Evolutionary conservation across 1,139 yeast species (phyloP).

Genomic region (Kurtzmaniella quercitrusa): DNA sequence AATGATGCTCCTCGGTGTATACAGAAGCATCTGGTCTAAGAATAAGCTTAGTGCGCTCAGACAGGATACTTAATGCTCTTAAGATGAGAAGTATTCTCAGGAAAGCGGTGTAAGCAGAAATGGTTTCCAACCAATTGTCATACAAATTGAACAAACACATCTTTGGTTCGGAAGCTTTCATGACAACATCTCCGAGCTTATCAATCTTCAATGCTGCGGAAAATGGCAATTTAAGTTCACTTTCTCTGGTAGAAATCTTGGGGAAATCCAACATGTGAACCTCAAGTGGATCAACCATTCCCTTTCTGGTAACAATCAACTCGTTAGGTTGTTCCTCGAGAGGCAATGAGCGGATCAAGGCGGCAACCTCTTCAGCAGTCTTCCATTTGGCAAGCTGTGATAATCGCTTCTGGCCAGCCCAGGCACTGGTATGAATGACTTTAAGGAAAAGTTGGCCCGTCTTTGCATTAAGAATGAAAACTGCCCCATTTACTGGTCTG

Average conservation of each 20-base stretch:
- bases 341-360: slow-evolving; percentile 82
- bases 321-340: slow-evolving; percentile 94
- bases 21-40: slow-evolving; percentile 72
- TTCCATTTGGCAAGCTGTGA: slow-evolving; percentile 97
- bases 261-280: slow-evolving; percentile 98
- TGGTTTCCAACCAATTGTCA: slow-evolving; percentile 87
- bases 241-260: slow-evolving; percentile 81
- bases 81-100: slow-evolving; percentile 77
- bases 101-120: slow-evolving; percentile 91
- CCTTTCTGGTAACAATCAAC: slow-evolving; percentile 83
- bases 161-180: slow-evolving; percentile 87
- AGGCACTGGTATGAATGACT: slow-evolving; percentile 88
- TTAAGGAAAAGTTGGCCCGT: slow-evolving; percentile 86
- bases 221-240: slow-evolving; percentile 88
- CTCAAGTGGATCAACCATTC: slow-evolving; percentile 90
- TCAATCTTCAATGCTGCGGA: slow-evolving; percentile 81
- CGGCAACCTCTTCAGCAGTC: slow-evolving; percentile 96
- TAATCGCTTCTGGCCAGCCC: slow-evolving; percentile 96
- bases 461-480: slow-evolving; percentile 84
- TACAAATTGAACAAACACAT: slow-evolving; percentile 87
- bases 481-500: slow-evolving; percentile 90
- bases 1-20: slow-evolving; percentile 69
- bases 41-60: slow-evolving; percentile 72
- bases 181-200: slow-evolving; percentile 71
- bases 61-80: slow-evolving; percentile 74